phyloP scores from a whole-genome alignment of 805 yeast species.

The Sugiyamaella floridensis region DNA sequence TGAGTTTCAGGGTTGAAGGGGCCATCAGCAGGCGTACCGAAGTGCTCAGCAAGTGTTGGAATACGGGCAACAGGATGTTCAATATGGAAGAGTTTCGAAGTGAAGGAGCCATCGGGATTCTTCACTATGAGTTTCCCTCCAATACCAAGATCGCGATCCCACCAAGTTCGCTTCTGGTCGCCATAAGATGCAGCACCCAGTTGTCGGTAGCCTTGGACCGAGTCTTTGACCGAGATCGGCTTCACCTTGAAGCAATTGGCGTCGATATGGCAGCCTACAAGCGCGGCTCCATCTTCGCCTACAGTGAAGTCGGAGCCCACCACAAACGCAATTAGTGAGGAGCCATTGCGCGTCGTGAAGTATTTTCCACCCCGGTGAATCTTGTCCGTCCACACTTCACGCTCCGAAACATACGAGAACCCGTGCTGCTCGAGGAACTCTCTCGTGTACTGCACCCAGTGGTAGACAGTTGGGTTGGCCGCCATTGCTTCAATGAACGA shows the following conservation, averaged over 20 bases:
- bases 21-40: constrained; percentile 60
- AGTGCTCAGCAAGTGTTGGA: constrained; percentile 83
- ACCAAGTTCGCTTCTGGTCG: constrained; percentile 53
- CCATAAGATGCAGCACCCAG: constrained; percentile 82
- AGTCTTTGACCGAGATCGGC: constrained; percentile 56
- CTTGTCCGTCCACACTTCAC: constrained; percentile 37
- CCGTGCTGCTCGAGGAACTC: constrained; percentile 45
- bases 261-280: constrained; percentile 71
- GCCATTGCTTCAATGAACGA: constrained; percentile 54
- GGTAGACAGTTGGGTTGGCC: constrained; percentile 67
- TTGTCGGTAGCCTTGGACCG: constrained; percentile 66
- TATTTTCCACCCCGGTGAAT: constrained; percentile 21
- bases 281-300: constrained; percentile 44
- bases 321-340: constrained; percentile 62
- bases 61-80: constrained; percentile 57
- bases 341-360: constrained; percentile 62
- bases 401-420: constrained; percentile 53
- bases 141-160: constrained; percentile 80
- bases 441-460: constrained; percentile 40
- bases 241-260: constrained; percentile 62
- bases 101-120: constrained; percentile 28
- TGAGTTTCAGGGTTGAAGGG: constrained; percentile 77
- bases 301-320: constrained; percentile 56
- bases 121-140: constrained; percentile 69
- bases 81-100: constrained; percentile 33